Base-by-base conservation (phyloP, 768 basidiomycete species). In the Leucocoprinus birnbaumii region DNA sequence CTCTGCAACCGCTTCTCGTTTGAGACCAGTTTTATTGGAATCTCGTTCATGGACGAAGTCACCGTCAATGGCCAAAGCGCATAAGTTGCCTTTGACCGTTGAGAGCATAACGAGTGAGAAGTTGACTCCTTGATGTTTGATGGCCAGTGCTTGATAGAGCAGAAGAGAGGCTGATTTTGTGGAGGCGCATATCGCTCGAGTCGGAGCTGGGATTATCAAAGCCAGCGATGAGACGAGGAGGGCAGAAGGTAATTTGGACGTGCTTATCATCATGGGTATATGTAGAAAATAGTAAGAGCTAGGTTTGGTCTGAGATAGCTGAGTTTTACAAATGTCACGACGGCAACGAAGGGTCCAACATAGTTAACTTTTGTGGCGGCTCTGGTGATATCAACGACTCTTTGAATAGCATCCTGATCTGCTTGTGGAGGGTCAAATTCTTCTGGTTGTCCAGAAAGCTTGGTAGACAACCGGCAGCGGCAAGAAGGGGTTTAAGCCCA, bases 131-230 rank as follows among this genome's bases (percentile, higher is more conserved):
- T 89, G 87, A 58, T 93, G 86, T 61, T 94, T 91, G 56, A 92
- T 88, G 3, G 91, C 73, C 27, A 94, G 82, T 0, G 87, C 77
- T 67, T 90, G 89, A 67, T 85, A 93, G 54, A 94, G 83, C 4
- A 86, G 59, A 25, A 91, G 79, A 1, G 88, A 84, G 0, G 93
- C 89, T 2, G 87, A 77, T 67, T 98, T 97, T 9, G 88, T 90
- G 2, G 92, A 83, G 0, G 80, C 84, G 65, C 96, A 98, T 34
- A 98, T 71, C 0, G 90, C 73, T 6, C 94, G 86, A 0, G 90
- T 93, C 0, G 94, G 94, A 0, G 94, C 84, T 2, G 94, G 90
- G 34, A 94, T 84, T 5, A 87, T 74, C 2, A 90, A 83, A 2
- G 87, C 94, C 2, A 87, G 73, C 25, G 86, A 89, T 6, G 91